Evolutionary conservation across 345 rosid genomes (phyloP), one percentile per base, ranked within the genome.

Genomic region (Eutrema japonicum): DNA sequence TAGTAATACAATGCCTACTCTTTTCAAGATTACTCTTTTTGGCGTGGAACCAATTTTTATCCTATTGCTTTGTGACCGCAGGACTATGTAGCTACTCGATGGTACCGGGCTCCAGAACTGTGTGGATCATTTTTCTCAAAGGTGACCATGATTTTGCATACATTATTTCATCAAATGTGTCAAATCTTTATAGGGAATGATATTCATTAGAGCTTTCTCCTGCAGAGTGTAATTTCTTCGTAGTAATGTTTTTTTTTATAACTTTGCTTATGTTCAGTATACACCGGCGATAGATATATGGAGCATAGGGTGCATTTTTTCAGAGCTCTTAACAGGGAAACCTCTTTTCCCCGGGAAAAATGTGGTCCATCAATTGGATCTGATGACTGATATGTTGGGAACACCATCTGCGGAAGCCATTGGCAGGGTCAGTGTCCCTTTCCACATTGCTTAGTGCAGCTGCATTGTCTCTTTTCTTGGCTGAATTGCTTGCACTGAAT

Each of bases 101-200:
- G 97, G 98, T 93, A 91, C 66, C 79, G 97, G 48, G 98, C 97
- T 64, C 98, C 98, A 36, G 98, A 93, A 85, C 80, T 93, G 33
- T 93, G 98, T 78, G 98, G 98, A 70, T 93, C 98, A 27, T 93
- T 91, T 81, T 89, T 89, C 91, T 91, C 98, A 42, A 93, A 93
- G 96, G 97, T 93, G 70, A 70, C 32, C 62, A 55, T 45, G 32
- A 30, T 46, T 76, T 69, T 75, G 40, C 18, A 16, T 58, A 33
- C 38, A 13, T 65, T 10, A 2, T 41, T 51, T 30, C 13, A 33
- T 66, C 10, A 38, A 35, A n/a, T 57, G 22, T 26, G 58, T 58
- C 35, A 51, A 10, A 42, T 66, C 4, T 7, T 10, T 7, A 10
- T 42, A 45, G 48, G 5, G 22, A 53, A 14, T 14, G 47, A 2